phyloP scores from a whole-genome alignment of 202 grass and related monocot species.

The Schoenoplectus tabernaemontani region DNA sequence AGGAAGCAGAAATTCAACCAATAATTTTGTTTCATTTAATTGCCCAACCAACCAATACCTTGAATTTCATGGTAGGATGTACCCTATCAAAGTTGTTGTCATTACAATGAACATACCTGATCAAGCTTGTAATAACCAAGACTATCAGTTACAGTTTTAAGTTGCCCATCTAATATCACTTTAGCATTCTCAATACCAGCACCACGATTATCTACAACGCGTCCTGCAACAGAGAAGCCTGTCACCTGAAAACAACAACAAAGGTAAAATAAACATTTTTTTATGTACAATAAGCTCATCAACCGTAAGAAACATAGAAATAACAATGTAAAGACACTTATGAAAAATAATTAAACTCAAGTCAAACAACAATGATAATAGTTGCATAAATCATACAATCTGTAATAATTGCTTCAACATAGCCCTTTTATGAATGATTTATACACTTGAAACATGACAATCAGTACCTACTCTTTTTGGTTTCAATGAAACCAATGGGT shows the following conservation, averaged over 20 bases:
- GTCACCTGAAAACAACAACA: slow-evolving; percentile 50
- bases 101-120: slow-evolving; percentile 41
- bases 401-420: neutral
- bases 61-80: slow-evolving; percentile 20
- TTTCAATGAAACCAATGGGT: too few relatives aligned
- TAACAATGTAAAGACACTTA: neutral
- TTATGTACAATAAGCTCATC: neutral
- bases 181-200: slow-evolving; percentile 70
- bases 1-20: neutral
- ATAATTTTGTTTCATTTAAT: neutral
- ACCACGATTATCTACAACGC: slow-evolving; percentile 60
- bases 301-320: neutral
- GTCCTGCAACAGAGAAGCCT: slow-evolving; percentile 94
- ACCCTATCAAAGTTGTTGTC: neutral
- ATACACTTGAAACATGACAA: neutral
- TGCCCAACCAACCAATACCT: slow-evolving; percentile 9
- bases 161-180: slow-evolving; percentile 70
- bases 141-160: slow-evolving; percentile 59
- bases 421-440: neutral
- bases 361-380: neutral
- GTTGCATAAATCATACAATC: neutral
- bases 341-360: neutral
- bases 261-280: neutral
- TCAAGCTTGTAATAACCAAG: slow-evolving; percentile 92
- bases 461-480: too few relatives aligned